phyloP scores from a whole-genome alignment of 208 protist species.

The Trypanosoma caninum region DNA sequence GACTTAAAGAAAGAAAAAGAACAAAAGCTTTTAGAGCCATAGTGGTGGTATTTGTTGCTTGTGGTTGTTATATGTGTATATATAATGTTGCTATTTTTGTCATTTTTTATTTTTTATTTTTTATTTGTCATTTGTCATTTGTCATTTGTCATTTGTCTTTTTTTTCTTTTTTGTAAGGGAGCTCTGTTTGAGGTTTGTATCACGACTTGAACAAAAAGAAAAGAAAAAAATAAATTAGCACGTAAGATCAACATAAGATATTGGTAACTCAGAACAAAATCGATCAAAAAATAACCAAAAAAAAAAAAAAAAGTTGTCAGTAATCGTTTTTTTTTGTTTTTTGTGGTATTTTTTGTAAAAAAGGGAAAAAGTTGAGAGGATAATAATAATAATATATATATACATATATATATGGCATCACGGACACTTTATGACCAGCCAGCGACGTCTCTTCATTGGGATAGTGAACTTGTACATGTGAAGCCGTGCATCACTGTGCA shows the following conservation, averaged over 20 bases:
- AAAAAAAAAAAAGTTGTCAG: neutral
- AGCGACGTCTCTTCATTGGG: constrained; percentile 1
- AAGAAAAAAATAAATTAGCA: too few species aligned
- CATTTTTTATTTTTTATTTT: neutral
- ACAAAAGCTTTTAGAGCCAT: too few species aligned
- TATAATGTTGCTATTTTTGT: neutral
- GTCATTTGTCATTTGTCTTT: constrained; percentile 4
- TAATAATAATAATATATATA: neutral
- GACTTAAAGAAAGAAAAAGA: too few species aligned
- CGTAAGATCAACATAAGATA: too few species aligned
- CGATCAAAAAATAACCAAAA: too few species aligned
- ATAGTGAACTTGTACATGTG: constrained; percentile 12
- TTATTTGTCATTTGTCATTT: constrained; percentile 10
- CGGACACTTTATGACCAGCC: constrained; percentile 12
- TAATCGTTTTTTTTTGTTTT: neutral
- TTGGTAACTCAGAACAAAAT: too few species aligned
- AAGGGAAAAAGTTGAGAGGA: constrained; percentile 5
- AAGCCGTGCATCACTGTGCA: constrained; percentile 13
- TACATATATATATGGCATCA: constrained; percentile 2
- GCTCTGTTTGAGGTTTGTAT: too few species aligned
- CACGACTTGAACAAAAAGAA: too few species aligned
- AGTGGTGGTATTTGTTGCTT: too few species aligned
- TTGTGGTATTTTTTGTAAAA: neutral
- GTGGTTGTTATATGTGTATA: neutral
- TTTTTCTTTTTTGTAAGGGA: neutral